These are phyloP conservation scores for Lactarius vividus DNA, from an alignment of 768 basidiomycete species.

Conservation along the genomic window DNA sequence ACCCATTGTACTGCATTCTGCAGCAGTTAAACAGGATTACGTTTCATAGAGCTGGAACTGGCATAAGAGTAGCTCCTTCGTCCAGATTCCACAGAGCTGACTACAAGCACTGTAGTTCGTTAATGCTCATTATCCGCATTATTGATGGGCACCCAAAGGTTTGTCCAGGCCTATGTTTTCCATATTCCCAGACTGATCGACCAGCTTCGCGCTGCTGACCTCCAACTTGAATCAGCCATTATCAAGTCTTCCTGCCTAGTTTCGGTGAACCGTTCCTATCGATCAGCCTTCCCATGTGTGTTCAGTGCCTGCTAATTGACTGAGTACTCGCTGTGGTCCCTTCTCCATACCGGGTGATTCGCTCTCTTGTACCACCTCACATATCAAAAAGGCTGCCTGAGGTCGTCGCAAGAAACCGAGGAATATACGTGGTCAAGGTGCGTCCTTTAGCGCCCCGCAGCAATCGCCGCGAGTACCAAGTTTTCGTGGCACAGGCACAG, in stretches of 20 bases:
- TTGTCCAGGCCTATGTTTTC: neutral
- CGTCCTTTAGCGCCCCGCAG: neutral
- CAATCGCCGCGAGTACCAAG: neutral
- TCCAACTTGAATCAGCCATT: neutral
- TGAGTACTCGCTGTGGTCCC: neutral
- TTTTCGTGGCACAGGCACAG: too few species aligned
- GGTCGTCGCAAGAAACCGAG: neutral
- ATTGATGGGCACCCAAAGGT: neutral
- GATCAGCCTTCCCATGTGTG: too few species aligned
- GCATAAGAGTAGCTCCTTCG: neutral
- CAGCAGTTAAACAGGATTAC: too few species aligned
- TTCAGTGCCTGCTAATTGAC: too few species aligned
- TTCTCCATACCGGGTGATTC: neutral
- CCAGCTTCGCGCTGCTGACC: neutral
- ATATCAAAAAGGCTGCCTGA: neutral
- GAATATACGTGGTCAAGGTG: neutral
- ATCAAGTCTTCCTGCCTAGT: neutral
- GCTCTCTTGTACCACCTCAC: neutral
- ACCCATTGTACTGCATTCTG: too few species aligned
- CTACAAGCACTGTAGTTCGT: neutral
- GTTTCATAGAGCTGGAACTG: too few species aligned
- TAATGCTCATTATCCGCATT: neutral
- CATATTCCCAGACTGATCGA: neutral
- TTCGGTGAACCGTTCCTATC: neutral
- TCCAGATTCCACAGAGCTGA: neutral